Conservation (phyloP, 2,329 filamentous ascomycete species). For the Metarhizium sp. region DNA sequence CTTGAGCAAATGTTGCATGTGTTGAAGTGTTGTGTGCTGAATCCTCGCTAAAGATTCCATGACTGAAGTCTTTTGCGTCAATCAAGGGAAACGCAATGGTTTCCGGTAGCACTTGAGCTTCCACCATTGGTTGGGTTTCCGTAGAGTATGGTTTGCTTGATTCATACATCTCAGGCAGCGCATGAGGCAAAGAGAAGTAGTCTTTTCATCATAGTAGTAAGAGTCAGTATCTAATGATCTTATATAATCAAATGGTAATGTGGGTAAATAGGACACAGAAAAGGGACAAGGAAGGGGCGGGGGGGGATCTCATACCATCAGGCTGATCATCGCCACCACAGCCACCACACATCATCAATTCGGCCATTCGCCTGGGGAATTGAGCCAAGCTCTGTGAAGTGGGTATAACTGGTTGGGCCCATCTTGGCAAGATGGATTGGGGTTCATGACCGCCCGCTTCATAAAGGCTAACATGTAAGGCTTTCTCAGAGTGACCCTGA, state of each 20-base stretch:
- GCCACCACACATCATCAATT: conserved; percentile 21
- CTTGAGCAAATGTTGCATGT: background rate
- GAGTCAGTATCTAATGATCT: background rate
- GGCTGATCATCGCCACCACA: conserved; percentile 19
- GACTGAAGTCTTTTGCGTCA: background rate
- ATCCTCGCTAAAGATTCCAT: background rate
- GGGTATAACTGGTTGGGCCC: conserved; percentile 13
- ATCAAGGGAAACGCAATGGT: background rate
- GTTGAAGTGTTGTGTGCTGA: background rate
- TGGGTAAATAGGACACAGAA: background rate
- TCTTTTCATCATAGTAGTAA: conserved; percentile 13
- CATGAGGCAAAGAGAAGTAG: conserved; percentile 22
- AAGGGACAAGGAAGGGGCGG: background rate
- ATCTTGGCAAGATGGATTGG: conserved; percentile 12
- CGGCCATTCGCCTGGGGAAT: conserved; percentile 19
- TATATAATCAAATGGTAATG: background rate
- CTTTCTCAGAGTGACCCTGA: conserved; percentile 1
- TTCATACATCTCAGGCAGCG: conserved; percentile 17
- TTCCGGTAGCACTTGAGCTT: background rate
- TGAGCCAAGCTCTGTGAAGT: conserved; percentile 16
- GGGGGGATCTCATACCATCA: conserved; percentile 19
- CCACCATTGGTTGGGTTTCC: conserved; percentile 2
- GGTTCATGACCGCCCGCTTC: conserved; percentile 5
- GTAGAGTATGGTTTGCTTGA: conserved; percentile 20
- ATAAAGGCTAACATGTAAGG: background rate